Evolutionary conservation across 352 stramenopile genomes (phyloP), one percentile per base, ranked within the genome.

Genomic region (Plasmopara muralis): DNA sequence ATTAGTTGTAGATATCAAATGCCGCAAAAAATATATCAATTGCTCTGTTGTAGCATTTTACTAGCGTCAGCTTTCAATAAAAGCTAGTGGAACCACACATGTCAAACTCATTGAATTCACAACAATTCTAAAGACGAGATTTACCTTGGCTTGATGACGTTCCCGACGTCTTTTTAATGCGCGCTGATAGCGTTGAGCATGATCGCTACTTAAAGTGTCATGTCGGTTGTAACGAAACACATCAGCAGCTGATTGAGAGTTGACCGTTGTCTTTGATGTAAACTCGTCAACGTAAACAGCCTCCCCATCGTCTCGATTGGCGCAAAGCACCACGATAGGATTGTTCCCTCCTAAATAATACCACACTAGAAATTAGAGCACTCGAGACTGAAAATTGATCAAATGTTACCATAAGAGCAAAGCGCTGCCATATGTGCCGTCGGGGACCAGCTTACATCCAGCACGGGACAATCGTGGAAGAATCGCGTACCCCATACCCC

Each of bases 401-500:
- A 12, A 42, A n/a, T 25, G 47, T 47, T 59, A 73, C 81, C 74
- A 37, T 85, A 87, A 25, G 68, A 80, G 31, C 66, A 77, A 31
- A 88, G 52, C 30, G 81, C 81, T 25, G 77, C 69, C 46, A 91
- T 72, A 40, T 89, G 78, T 12, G 74, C 61, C 1, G 62, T 69
- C 16, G 78, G 60, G 2, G 64, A 85, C 80, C 80, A 91, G 7
- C 57, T 76, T 20, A 91, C 57, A 37, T 85, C 74, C 40, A 72
- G 38, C 7, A 90, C 53, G 2, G 80, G 73, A 13, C 44, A 69
- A 10, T 57, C 63, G 15, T 73, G 63, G 47, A 84, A 88, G 48
- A 90, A 85, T 10, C 62, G 59, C 0, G 49, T 55, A 0, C 79
- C 79, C 77, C 79, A 89, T 6, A 89, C 46, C 5, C 72, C 57